Conservation (phyloP, 164 flowering plant species). For the Tinospora cordifolia region DNA sequence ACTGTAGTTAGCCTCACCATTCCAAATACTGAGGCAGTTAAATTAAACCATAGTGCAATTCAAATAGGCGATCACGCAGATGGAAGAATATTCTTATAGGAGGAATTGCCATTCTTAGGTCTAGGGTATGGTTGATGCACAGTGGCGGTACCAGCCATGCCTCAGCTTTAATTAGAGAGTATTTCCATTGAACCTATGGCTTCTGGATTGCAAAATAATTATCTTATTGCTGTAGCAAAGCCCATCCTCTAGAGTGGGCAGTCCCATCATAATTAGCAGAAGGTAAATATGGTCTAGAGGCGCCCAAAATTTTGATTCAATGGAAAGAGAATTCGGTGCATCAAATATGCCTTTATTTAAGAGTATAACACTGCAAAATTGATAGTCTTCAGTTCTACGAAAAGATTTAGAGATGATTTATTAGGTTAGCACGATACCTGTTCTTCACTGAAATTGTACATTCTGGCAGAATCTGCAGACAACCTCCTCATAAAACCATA, state of each 20-base stretch:
- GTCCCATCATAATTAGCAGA: neutral
- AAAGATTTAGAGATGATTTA: neutral
- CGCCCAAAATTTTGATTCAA: neutral
- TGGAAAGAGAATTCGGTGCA: neutral
- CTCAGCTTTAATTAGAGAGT: too few species aligned
- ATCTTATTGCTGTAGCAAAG: too few species aligned
- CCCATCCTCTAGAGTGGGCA: neutral
- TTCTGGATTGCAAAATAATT: too few species aligned
- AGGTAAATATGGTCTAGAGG: neutral
- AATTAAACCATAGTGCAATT: too few species aligned
- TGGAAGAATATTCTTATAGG: too few species aligned
- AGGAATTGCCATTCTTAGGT: too few species aligned
- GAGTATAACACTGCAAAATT: neutral
- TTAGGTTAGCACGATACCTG: constrained; percentile 42
- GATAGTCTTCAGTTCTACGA: neutral
- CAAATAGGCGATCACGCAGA: too few species aligned
- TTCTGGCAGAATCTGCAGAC: constrained; percentile 57
- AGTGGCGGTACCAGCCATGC: too few species aligned
- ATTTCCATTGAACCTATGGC: too few species aligned
- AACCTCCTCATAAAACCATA: constrained; percentile 70
- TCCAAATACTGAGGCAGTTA: too few species aligned
- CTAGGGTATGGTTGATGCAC: too few species aligned
- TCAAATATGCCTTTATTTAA: neutral
- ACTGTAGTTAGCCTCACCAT: too few species aligned
- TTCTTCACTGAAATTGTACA: constrained; percentile 56